Base-by-base conservation (phyloP, 345 rosid species). In the Corchorus capsularis region DNA sequence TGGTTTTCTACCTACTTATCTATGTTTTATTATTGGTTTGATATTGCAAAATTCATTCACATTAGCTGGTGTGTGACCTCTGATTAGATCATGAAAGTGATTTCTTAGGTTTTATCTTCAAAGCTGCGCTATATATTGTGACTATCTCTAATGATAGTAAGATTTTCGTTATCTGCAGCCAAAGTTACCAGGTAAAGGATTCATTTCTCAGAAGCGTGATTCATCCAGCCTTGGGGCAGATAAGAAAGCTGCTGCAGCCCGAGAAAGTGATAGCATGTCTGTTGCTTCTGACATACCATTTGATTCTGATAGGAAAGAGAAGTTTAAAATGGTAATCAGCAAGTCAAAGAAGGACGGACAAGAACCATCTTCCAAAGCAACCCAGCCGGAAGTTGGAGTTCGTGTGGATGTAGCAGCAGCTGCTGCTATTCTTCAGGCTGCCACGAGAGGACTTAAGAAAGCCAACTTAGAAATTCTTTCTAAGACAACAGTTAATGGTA, bases 371-470 rank as follows among this genome's bases (percentile, higher is more conserved):
- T 77, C 90, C 73, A 91, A 82, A 84, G 84, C 85, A 46, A 45
- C 85, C 61, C 84, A 82, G 77, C 88, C 79, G 16, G 87, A 86
- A 77, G 78, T 73, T 73, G 89, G 88, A 69, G 87, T 96, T 68
- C 80, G 62, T 74, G 87, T 93, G 43, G 94, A 95, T 87, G 96
- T 86, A 45, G 86, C 85, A 16, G 93, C 94, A 14, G 94, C 92
- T 19, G 98, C 96, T 55, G 98, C 98, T 63, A 96, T 96, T 81
- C 94, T 96, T 81, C 93, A 93, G 85, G 99, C 90, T 8, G 99
- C 93, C 69, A 91, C 87, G 49, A 88, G 88, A 86, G 99, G 99
- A 79, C 83, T 93, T 52, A 92, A 80, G 85, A 82, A 92, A 81
- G 97, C 98, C 75, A 87, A 86, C 73, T 41, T 93, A 72, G 91